phyloP scores from a whole-genome alignment of 2,329 filamentous ascomycete species.

The Colletotrichum paranaense region DNA sequence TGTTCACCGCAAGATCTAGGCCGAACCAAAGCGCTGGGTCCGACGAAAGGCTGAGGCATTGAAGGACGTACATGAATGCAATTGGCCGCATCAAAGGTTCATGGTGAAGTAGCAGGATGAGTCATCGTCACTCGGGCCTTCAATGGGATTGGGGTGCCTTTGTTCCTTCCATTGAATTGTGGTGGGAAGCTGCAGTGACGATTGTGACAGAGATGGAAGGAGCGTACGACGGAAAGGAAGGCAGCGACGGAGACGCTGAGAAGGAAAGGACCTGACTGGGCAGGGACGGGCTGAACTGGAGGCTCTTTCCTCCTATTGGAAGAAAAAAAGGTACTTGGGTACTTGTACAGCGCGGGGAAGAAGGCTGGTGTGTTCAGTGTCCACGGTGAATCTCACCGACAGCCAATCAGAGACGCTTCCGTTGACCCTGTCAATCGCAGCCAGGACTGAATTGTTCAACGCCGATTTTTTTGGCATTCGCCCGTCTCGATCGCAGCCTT shows the following conservation, averaged over 20 bases:
- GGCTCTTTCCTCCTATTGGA: constrained; percentile 5
- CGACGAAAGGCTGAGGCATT: background rate
- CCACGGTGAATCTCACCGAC: constrained; percentile 26
- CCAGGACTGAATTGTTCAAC: constrained; percentile 28
- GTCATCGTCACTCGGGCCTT: background rate
- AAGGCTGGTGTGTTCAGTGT: constrained; percentile 15
- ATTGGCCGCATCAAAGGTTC: background rate
- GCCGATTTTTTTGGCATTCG: constrained; percentile 37
- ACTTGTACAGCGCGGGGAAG: constrained; percentile 36
- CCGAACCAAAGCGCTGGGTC: constrained; percentile 1
- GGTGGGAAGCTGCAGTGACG: background rate
- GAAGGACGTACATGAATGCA: background rate
- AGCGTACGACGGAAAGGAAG: background rate
- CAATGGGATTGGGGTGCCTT: background rate
- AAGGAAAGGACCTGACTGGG: background rate
- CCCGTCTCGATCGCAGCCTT: constrained; percentile 27
- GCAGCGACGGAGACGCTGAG: background rate
- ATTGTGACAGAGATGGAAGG: background rate
- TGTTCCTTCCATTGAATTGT: background rate
- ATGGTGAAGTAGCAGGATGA: background rate
- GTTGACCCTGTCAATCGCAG: constrained; percentile 35
- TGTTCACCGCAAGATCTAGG: constrained; percentile 16
- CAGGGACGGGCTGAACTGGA: constrained; percentile 2
- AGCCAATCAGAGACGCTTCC: constrained; percentile 32
- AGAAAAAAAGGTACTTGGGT: constrained; percentile 14